A percentile compares a stretch with the other conserved stretches of the same genome.
Evolutionary conservation across 2,329 filamentous ascomycete genomes (phyloP).

Genomic region (Colletotrichum sp.): DNA sequence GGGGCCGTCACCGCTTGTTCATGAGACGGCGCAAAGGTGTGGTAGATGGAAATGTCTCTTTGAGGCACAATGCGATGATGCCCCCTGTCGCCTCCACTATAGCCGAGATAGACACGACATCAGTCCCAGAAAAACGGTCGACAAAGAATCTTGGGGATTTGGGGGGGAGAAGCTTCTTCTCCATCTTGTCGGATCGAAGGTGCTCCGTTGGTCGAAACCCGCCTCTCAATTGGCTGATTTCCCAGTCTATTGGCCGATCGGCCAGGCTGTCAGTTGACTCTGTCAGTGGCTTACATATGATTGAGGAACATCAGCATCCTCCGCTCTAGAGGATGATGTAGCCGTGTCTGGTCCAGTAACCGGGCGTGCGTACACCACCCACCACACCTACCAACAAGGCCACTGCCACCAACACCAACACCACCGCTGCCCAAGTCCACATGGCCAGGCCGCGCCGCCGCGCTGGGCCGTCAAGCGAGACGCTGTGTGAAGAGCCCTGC

Average conservation of each 20-base stretch:
- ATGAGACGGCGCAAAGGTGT: not conserved
- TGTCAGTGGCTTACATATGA: not conserved
- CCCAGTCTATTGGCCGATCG: not conserved
- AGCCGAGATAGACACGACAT: not conserved
- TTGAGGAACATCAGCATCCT: not conserved
- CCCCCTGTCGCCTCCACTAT: not conserved
- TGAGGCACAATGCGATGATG: not conserved
- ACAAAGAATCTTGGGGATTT: not conserved
- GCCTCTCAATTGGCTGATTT: not conserved
- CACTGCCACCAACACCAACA: not conserved
- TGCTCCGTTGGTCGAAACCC: not conserved
- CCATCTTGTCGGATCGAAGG: not conserved
- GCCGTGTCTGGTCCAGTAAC: slow-evolving; percentile 13
- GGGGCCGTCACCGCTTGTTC: slow-evolving; percentile 3
- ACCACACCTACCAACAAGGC: not conserved
- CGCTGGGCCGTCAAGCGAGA: not conserved
- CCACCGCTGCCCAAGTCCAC: slow-evolving; percentile 4
- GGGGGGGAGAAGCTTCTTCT: not conserved
- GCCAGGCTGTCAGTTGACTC: not conserved
- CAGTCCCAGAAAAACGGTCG: not conserved
- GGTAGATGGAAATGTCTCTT: not conserved
- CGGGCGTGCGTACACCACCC: slow-evolving; percentile 13
- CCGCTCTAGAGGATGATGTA: slow-evolving; percentile 11
- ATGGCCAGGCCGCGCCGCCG: not conserved
- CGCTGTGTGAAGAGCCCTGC: not conserved